These are phyloP conservation scores for Colletotrichum tamarilloi DNA, from an alignment of 2,329 filamentous ascomycete species.

Conservation along the genomic window DNA sequence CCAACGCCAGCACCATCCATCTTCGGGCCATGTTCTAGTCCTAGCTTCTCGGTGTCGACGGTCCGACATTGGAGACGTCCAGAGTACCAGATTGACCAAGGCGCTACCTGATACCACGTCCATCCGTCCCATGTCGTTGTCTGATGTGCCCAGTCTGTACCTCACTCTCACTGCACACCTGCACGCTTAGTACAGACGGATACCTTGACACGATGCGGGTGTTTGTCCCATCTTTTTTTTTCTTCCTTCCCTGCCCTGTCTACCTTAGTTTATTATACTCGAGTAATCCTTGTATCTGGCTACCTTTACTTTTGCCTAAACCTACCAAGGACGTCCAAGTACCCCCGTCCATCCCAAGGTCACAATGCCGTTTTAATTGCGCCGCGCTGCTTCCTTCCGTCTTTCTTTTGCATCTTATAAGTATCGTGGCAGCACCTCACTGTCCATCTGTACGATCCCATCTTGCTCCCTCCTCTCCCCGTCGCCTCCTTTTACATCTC, in stretches of 20 bases:
- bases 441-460: background rate
- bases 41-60: conserved; percentile 60
- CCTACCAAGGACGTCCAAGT: conserved; percentile 1
- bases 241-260: background rate
- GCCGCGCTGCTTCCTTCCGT: background rate
- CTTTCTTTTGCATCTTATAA: conserved; percentile 17
- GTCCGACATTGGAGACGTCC: conserved; percentile 55
- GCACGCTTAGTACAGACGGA: too few relatives aligned
- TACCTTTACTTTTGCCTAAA: conserved; percentile 22
- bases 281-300: background rate
- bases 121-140: background rate
- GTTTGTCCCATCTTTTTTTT: conserved; percentile 25
- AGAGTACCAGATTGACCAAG: conserved; percentile 36
- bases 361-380: conserved; percentile 6
- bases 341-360: background rate
- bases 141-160: background rate
- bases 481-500: conserved; percentile 4
- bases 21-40: conserved; percentile 44
- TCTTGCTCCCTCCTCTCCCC: conserved; percentile 12
- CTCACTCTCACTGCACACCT: background rate
- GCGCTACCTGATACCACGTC: conserved; percentile 20
- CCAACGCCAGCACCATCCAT: background rate
- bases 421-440: conserved; percentile 23
- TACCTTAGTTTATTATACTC: background rate
- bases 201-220: conserved; percentile 6